Evolutionary conservation across 176 grass and related monocot species (phyloP), one percentile per base, ranked within the genome.

Genomic region (Carex littledalei): DNA sequence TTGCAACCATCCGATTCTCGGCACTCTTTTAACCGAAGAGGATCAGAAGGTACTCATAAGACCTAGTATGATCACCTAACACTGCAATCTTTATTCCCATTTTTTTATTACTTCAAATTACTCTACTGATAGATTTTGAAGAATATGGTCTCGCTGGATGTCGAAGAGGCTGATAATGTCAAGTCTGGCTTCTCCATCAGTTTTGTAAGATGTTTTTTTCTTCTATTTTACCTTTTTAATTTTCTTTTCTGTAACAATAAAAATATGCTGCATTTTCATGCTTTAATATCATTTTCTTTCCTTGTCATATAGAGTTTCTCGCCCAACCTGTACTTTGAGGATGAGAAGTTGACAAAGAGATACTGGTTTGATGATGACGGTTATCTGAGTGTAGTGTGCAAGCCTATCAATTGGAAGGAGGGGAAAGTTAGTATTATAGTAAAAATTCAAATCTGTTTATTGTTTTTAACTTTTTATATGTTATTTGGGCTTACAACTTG

Each of bases 361-460:
- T 94, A 94, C 86, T 31, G 81, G 56, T 97, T 97, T 18, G 87
- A 88, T 88, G 90, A 94, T 24, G 92, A 97, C 78, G 92, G 94
- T 90, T 87, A 90, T 69, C 90, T 92, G 26, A 92, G 87, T 84
- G 80, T 97, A 88, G 85, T 86, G 64, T 88, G 92, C 67, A 89
- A 88, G 60, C 35, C 84, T 20, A 94, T 97, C 80, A 97, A 91
- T 65, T 94, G 94, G 94, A 94, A 97, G 70, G 91, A 94, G 85
- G 92, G 94, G 69, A 97, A 94, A 92, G 94, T 97, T 86, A 74
- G 81, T 22, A 58, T 84, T 1, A 81, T 50, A 73, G 54, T 24
- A 35, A 66, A 20, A 50, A 4, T 67, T 8, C 20, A 68, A 53
- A 15, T 67, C 34, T 67, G 21, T 54, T 49, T 47, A 70, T 37